phyloP scores from a whole-genome alignment of 305 asterid genomes.

The Solanum hybrid region DNA sequence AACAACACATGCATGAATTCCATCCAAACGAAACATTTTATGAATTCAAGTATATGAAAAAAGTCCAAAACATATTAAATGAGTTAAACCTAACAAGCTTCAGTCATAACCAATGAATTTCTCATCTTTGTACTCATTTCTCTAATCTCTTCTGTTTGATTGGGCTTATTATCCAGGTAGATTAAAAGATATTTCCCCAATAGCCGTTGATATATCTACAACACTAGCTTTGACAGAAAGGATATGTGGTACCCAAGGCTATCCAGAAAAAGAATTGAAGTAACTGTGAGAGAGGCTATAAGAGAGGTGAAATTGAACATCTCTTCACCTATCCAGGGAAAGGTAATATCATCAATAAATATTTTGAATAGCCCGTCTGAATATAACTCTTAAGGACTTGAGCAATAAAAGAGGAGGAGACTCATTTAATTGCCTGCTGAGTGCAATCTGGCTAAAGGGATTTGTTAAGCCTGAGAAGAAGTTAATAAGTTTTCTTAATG shows the following conservation, averaged over 20 bases:
- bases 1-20: not conserved
- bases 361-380: not conserved
- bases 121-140: not conserved
- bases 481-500: not conserved
- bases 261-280: not conserved
- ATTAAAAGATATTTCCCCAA: not conserved
- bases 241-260: not conserved
- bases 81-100: not conserved
- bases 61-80: not conserved
- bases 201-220: not conserved
- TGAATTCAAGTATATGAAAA: not conserved
- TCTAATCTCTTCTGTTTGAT: not conserved
- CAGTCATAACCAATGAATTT: not conserved
- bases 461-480: not conserved
- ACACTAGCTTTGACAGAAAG: not conserved
- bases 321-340: not conserved
- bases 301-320: not conserved
- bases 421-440: not conserved
- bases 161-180: not conserved
- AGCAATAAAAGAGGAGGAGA: not conserved
- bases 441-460: not conserved
- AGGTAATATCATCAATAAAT: not conserved
- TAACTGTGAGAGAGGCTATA: not conserved
- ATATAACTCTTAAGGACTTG: not conserved
- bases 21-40: not conserved